Percentiles rank a stretch among this genome's conserved stretches.
Evolutionary conservation across 163 green algal genomes (phyloP).

Genomic region (Scenedesmus sp.): DNA sequence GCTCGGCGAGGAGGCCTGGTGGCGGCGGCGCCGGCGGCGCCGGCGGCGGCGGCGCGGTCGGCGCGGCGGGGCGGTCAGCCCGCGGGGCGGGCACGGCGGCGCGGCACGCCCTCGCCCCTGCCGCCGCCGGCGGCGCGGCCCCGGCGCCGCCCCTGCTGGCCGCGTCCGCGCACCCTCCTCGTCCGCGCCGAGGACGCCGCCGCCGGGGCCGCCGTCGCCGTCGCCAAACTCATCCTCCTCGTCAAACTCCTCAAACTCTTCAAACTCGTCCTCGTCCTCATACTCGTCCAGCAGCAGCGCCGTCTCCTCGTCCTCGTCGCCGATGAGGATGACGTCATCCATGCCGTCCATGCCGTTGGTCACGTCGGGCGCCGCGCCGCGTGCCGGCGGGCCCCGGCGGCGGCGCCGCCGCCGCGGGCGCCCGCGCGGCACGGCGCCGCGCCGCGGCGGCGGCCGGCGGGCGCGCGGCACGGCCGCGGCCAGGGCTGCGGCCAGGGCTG

Average conservation of each 20-base stretch:
- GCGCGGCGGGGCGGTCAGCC: neutral
- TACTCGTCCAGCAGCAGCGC: slow-evolving; percentile 16
- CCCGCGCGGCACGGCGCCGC: too few relatives aligned
- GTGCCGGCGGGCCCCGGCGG: too few relatives aligned
- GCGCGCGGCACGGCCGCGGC: too few relatives aligned
- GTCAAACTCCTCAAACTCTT: slow-evolving; percentile 21
- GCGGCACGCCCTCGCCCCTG: neutral
- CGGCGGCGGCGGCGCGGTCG: too few relatives aligned
- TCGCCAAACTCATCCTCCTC: slow-evolving; percentile 29
- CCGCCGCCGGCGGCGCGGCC: slow-evolving; percentile 17
- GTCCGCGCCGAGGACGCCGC: neutral
- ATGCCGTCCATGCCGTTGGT: too few relatives aligned
- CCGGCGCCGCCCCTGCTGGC: neutral
- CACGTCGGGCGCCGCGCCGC: too few relatives aligned
- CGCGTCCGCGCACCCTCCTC: neutral
- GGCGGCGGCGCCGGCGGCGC: neutral
- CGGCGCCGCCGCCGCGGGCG: too few relatives aligned
- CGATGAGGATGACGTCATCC: slow-evolving; percentile 31
- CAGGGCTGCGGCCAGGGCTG: too few relatives aligned
- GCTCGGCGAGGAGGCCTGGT: neutral
- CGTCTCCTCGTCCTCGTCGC: neutral
- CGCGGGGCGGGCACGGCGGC: neutral
- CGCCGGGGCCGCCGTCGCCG: neutral
- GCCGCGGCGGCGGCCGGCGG: too few relatives aligned
- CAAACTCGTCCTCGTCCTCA: slow-evolving; percentile 40